These are phyloP conservation scores for Colletotrichum horii DNA, from an alignment of 2,329 filamentous ascomycete genomes.

Conservation along the genomic window DNA sequence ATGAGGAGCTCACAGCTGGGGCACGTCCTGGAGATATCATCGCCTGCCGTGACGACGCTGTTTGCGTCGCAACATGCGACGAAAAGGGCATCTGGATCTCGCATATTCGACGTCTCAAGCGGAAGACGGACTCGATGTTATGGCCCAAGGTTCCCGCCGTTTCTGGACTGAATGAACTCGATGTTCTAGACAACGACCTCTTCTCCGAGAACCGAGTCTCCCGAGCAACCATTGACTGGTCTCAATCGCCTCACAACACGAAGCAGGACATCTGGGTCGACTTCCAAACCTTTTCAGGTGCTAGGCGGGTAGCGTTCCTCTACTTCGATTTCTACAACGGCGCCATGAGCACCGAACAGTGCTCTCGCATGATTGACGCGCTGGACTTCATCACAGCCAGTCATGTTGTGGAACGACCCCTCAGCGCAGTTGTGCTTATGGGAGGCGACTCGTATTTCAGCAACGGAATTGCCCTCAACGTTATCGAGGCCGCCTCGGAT, in stretches of 20 bases:
- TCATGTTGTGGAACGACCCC: constrained; percentile 29
- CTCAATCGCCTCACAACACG: constrained; percentile 30
- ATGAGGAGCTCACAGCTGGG: constrained; percentile 16
- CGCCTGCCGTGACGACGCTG: constrained; percentile 38
- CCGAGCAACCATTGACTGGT: constrained; percentile 29
- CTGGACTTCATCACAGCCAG: constrained; percentile 38
- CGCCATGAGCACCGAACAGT: constrained; percentile 45
- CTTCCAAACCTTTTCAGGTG: constrained; percentile 30
- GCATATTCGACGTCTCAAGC: constrained; percentile 42
- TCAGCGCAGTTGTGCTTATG: constrained; percentile 43
- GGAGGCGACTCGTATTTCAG: constrained; percentile 45
- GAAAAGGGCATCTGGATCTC: constrained; percentile 46
- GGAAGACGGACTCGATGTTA: constrained; percentile 38
- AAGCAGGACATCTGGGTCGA: constrained; percentile 46
- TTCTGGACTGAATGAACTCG: constrained; percentile 36
- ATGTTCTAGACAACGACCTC: constrained; percentile 28
- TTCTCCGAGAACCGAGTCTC: constrained; percentile 15
- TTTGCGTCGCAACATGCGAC: constrained; percentile 42
- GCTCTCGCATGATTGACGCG: constrained; percentile 38
- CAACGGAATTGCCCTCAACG: constrained; percentile 48
- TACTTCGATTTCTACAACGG: constrained; percentile 50
- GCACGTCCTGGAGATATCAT: constrained; percentile 32
- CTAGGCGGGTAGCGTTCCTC: constrained; percentile 37
- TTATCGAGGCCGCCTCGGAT: constrained; percentile 43
- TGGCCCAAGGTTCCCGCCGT: constrained; percentile 47